Evolutionary conservation across 2,329 filamentous ascomycete species (phyloP).

Genomic region (Tolypocladium album): DNA sequence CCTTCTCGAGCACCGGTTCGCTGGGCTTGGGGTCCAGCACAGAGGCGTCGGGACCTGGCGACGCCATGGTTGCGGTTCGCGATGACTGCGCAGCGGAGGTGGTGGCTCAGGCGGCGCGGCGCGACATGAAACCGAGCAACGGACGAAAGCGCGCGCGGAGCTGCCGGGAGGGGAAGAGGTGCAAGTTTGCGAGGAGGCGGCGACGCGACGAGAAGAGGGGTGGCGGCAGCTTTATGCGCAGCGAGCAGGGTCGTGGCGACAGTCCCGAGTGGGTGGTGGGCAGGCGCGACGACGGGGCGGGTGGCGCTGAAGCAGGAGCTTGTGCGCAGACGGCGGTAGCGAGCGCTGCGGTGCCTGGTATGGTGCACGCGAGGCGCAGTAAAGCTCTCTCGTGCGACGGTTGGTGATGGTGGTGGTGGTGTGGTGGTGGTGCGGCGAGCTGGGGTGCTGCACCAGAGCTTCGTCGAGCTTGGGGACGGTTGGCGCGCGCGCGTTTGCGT

Average conservation of each 20-base stretch:
- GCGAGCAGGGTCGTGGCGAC: background rate
- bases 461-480: background rate
- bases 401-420: background rate
- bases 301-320: background rate
- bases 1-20: constrained; percentile 15
- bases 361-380: background rate
- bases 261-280: background rate
- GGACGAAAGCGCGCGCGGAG: constrained; percentile 3
- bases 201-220: constrained; percentile 1
- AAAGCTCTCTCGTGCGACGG: background rate
- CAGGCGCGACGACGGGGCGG: background rate
- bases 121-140: constrained; percentile 24
- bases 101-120: constrained; percentile 16
- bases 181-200: background rate
- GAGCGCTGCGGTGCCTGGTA: background rate
- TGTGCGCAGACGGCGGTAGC: background rate
- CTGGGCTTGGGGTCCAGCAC: constrained; percentile 36
- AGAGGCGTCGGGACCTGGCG: constrained; percentile 30
- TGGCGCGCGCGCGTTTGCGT: background rate
- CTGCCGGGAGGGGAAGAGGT: background rate
- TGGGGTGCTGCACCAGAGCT: background rate
- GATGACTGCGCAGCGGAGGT: constrained; percentile 15
- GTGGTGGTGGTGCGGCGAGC: background rate
- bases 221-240: background rate
- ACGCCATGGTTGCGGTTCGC: constrained; percentile 44